A percentile compares a stretch with the other conserved stretches of the same genome.
Evolutionary conservation across 129 eudicot genomes (phyloP).

Genomic region (Tagetes patula): DNA sequence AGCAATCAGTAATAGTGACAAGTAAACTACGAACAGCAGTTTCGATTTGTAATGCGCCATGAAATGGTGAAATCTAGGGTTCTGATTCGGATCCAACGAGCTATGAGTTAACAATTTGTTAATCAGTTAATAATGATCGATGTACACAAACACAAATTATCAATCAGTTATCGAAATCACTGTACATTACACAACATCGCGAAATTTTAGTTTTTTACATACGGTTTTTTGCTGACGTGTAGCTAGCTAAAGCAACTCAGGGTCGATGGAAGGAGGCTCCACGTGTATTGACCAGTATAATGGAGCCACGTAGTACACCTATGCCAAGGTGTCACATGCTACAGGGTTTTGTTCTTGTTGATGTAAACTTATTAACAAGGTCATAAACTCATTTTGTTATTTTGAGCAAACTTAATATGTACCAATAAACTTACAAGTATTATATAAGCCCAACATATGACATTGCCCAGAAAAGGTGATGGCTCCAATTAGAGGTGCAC

Average conservation of each 20-base stretch:
- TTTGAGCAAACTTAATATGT: no score
- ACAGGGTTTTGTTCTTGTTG: no score
- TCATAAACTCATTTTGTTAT: no score
- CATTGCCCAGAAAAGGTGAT: no score
- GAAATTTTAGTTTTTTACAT: neutral
- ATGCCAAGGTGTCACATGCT: neutral
- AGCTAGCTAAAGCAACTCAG: slow-evolving; percentile 7
- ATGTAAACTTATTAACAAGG: no score
- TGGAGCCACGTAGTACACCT: slow-evolving; percentile 35
- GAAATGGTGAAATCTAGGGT: slow-evolving; percentile 29
- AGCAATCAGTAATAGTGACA: slow-evolving; percentile 42
- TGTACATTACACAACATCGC: no score
- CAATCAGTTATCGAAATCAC: neutral
- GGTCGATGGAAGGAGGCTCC: neutral
- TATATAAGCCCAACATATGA: no score
- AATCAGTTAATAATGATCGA: neutral
- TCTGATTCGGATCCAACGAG: slow-evolving; percentile 3
- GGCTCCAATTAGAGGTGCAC: no score
- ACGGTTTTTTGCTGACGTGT: slow-evolving; percentile 46
- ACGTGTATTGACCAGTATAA: slow-evolving; percentile 27
- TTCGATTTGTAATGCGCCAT: slow-evolving; percentile 64
- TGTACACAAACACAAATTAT: neutral
- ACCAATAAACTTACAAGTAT: no score
- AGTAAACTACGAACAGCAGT: slow-evolving; percentile 44
- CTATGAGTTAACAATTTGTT: neutral